Evolutionary conservation across 1,284 basidiomycete species (phyloP), one percentile per base, ranked within the genome.

Genomic region (Apiotrichum domesticum): DNA sequence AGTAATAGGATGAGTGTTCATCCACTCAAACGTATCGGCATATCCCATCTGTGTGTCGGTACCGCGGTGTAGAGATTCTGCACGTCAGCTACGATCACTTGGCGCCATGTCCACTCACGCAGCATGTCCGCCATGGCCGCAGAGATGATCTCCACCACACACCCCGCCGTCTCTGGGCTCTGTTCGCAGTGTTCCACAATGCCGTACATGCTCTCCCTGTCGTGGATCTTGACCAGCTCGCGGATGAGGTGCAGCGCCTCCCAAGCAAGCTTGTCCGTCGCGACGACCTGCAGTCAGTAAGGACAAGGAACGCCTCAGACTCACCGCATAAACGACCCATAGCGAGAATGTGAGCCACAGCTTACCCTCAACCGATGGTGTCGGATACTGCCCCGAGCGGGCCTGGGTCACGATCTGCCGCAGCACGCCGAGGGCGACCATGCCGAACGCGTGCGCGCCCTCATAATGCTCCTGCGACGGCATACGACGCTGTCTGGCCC

Each of bases 401-500:
- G 46, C 9, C 35, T 6, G n/a, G 35, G 9, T 10, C 4, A 48
- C 35, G 5, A 48, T 14, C 4, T 15, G 46, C 35, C 4, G 8
- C 13, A n/a, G 14, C 1, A 35, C 46, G 14, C 39, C 46, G 46
- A 48, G 6, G 6, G 46, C 35, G 32, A 48, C 6, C 4, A 6
- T n/a, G 4, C 46, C 46, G 6, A 58, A 39, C 9, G 48, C 49
- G 6, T 21, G 33, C 1, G 42, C 57, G 21, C 57, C 57, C 6
- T 35, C 41, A 9, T 48, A 37, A 43, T 59, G 57, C 21, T 59
- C 54, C 4, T 52, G 51, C 2, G 35, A 35, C 7, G 54, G 46
- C 41, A 52, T 51, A 3, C 50, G 49, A 11, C 54, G 51, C 35
- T 39, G 37, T 10, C 35, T 33, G n/a, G 51, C 47, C 57, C 57